A percentile compares a stretch with the other conserved stretches of the same genome.
Evolutionary conservation across 495 filamentous ascomycete species (phyloP).

Genomic region (Rusavskia elegans): DNA sequence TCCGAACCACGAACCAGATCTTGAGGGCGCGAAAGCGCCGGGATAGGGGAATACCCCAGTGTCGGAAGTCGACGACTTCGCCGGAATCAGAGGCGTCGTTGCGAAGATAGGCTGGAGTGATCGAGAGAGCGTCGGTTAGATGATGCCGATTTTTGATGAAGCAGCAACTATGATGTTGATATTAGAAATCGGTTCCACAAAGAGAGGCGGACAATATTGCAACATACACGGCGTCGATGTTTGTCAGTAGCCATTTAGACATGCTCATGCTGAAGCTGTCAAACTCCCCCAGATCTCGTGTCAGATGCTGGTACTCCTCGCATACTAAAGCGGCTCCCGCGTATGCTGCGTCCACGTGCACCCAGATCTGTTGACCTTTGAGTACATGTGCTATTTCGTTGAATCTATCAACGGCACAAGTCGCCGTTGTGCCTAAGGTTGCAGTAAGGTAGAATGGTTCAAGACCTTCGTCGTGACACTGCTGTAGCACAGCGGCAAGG

Average conservation of each 20-base stretch:
- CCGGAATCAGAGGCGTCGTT: conserved; percentile 67
- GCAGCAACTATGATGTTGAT: conserved; percentile 43
- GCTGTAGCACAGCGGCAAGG: too few species aligned
- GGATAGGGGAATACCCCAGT: conserved; percentile 92
- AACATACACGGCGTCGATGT: conserved; percentile 81
- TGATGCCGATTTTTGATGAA: conserved; percentile 59
- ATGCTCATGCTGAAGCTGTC: conserved; percentile 86
- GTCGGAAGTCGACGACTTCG: conserved; percentile 82
- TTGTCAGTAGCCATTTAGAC: conserved; percentile 93
- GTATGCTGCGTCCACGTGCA: conserved; percentile 89
- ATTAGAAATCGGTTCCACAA: too few species aligned
- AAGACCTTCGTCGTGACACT: conserved; percentile 45
- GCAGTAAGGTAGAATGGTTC: conserved; percentile 74
- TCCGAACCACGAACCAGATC: conserved; percentile 89
- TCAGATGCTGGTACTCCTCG: conserved; percentile 64
- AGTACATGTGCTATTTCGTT: conserved; percentile 49
- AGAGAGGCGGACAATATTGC: too few species aligned
- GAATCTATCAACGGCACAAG: conserved; percentile 75
- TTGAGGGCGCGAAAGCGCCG: conserved; percentile 78
- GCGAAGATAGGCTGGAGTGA: conserved; percentile 66
- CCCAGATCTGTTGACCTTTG: conserved; percentile 59
- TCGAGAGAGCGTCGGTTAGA: conserved; percentile 60
- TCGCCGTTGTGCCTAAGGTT: conserved; percentile 71
- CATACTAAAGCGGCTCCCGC: conserved; percentile 70
- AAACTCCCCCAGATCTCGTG: conserved; percentile 43